Evolutionary conservation across 169 alveolate species (phyloP).

Genomic region (Cardiosporidium cionae): DNA sequence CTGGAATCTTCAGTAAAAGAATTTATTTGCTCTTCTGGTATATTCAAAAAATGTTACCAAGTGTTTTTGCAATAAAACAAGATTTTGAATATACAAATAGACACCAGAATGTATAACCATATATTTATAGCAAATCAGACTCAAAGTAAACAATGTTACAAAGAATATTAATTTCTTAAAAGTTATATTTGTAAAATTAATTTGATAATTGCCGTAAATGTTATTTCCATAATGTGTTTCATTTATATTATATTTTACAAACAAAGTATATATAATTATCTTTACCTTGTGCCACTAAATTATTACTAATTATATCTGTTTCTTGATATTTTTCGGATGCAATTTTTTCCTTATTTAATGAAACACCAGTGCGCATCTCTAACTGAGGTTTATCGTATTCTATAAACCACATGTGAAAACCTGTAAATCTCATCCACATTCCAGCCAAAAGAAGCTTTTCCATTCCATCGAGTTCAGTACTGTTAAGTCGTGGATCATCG

Average conservation of each 20-base stretch:
- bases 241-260: background rate
- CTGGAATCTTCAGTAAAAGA: background rate
- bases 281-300: background rate
- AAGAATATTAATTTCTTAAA: too few species aligned
- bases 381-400: constrained; percentile 27
- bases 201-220: background rate
- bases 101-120: too few species aligned
- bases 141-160: too few species aligned
- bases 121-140: too few species aligned
- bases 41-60: background rate
- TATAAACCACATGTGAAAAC: constrained; percentile 32
- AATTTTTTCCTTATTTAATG: constrained; percentile 12
- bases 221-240: background rate
- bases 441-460: constrained; percentile 30
- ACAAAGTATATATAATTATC: background rate
- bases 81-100: background rate
- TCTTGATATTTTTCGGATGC: background rate
- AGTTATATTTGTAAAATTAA: too few species aligned
- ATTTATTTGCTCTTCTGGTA: background rate
- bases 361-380: constrained; percentile 14
- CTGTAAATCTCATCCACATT: constrained; percentile 40
- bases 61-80: background rate
- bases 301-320: background rate
- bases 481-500: constrained; percentile 32
- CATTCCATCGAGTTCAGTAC: constrained; percentile 22